These are phyloP conservation scores for Macrocybe gigantea DNA, from an alignment of 768 basidiomycete species.

Conservation along the genomic window DNA sequence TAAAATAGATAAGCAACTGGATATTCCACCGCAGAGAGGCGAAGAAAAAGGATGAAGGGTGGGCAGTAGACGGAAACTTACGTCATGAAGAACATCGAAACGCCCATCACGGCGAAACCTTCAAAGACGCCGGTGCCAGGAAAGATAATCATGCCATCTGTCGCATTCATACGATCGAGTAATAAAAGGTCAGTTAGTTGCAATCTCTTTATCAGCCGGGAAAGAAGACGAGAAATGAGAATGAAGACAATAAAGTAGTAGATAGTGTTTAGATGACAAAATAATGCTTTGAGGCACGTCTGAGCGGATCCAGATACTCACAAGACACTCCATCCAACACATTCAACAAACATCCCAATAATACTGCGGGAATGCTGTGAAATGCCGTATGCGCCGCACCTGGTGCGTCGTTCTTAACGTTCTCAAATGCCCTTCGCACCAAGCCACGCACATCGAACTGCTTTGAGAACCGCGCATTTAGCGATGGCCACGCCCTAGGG, in stretches of 20 bases:
- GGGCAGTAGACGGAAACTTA: constrained; percentile 24
- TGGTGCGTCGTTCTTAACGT: too few species aligned
- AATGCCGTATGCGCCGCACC: constrained; percentile 11
- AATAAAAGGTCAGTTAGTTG: not conserved
- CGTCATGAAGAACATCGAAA: constrained; percentile 94
- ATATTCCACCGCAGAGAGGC: not conserved
- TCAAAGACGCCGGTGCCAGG: constrained; percentile 78
- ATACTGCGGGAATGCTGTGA: constrained; percentile 70
- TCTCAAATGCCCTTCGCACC: too few species aligned
- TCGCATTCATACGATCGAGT: not conserved
- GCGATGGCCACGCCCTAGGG: too few species aligned
- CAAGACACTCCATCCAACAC: constrained; percentile 92
- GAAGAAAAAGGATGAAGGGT: not conserved
- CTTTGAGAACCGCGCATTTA: too few species aligned
- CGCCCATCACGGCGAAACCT: constrained; percentile 80
- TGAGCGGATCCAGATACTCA: constrained; percentile 27
- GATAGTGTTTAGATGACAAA: not conserved
- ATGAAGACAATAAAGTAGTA: not conserved
- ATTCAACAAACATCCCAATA: constrained; percentile 82
- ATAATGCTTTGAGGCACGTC: not conserved
- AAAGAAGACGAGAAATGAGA: not conserved
- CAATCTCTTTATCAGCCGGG: not conserved
- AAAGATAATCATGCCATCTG: constrained; percentile 95
- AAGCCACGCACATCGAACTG: too few species aligned
- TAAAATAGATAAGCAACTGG: constrained; percentile 1